Conservation (phyloP, 2,329 filamentous ascomycete species). For the Sclerotiophoma versabilis region DNA sequence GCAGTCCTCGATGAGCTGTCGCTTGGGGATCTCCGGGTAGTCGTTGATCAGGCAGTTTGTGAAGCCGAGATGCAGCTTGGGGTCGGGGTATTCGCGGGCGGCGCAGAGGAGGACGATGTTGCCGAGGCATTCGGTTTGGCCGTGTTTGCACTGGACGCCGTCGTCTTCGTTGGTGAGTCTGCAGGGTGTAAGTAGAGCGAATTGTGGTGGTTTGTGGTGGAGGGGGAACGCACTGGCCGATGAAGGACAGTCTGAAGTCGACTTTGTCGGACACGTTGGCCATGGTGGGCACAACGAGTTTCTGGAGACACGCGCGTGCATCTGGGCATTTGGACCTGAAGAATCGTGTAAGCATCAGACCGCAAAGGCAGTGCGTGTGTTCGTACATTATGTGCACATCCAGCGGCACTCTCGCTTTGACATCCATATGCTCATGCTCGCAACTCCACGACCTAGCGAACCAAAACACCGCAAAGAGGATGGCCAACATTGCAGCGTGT, state of each 20-base stretch:
- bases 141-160: slow-evolving; percentile 87
- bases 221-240: slow-evolving; percentile 70
- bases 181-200: neutral
- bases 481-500: slow-evolving; percentile 33
- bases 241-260: slow-evolving; percentile 89
- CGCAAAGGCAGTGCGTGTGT: neutral
- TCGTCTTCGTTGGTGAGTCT: slow-evolving; percentile 75
- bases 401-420: slow-evolving; percentile 67
- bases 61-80: slow-evolving; percentile 90
- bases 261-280: slow-evolving; percentile 81
- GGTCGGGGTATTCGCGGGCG: slow-evolving; percentile 79
- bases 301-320: slow-evolving; percentile 79
- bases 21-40: slow-evolving; percentile 78
- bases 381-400: slow-evolving; percentile 88
- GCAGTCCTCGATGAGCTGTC: slow-evolving; percentile 82
- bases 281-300: slow-evolving; percentile 87
- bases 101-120: slow-evolving; percentile 96
- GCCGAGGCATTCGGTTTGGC: slow-evolving; percentile 87
- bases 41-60: slow-evolving; percentile 85
- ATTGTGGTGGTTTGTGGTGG: neutral
- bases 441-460: slow-evolving; percentile 38
- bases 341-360: neutral
- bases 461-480: slow-evolving; percentile 44
- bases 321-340: slow-evolving; percentile 80
- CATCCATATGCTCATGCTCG: slow-evolving; percentile 33